Base-by-base conservation (phyloP, 208 protist species). In the Porcisia deanei region DNA sequence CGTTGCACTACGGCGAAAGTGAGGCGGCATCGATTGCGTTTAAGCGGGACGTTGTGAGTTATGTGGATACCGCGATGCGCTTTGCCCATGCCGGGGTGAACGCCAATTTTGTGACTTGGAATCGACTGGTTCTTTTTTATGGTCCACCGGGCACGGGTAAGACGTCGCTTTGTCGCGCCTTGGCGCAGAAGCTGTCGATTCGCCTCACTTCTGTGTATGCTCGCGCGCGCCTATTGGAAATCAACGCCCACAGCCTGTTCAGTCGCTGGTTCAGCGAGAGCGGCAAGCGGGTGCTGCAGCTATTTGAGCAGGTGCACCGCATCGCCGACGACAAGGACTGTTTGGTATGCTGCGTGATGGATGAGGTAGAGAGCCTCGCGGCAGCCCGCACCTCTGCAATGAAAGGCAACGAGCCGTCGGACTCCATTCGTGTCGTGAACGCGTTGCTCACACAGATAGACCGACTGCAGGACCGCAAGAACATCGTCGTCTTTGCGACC, bases 391-490 rank as follows among this genome's bases (percentile, higher is more conserved):
- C 96, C 30, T 83, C 95, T 2, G 91, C 95, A 4, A 88, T 98
- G 82, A 88, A 83, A 41, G 96, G 96, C 65, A 92, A 89, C 54
- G 98, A 99, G 75, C 98, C 98, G 10, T 98, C 96, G 0, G 98
- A 99, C 73, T 88, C 98, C 0, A 98, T 99, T 61, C 82, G 98
- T 37, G 97, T 98, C 3, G 94, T 98, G 30, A 98, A 99, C 78
- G 98, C 98, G 22, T 78, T 99, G 37, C 88, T 99, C 1, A 99
- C 98, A 9, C 98, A 99, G 80, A 75, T 99, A 16, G 98, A 99
- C 84, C 79, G 77, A 20, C 79, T 99, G 4, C 92, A 98, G 81
- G 53, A 75, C 2, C 81, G 83, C 53, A 70, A 52, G 3, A 99
- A 99, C 75, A 89, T 99, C 7, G 55, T 99, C 0, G 85, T 99